Evolutionary conservation across 306 rosid genomes (phyloP), one percentile per base, ranked within the genome.

Genomic region (Vachellia pachyceras): DNA sequence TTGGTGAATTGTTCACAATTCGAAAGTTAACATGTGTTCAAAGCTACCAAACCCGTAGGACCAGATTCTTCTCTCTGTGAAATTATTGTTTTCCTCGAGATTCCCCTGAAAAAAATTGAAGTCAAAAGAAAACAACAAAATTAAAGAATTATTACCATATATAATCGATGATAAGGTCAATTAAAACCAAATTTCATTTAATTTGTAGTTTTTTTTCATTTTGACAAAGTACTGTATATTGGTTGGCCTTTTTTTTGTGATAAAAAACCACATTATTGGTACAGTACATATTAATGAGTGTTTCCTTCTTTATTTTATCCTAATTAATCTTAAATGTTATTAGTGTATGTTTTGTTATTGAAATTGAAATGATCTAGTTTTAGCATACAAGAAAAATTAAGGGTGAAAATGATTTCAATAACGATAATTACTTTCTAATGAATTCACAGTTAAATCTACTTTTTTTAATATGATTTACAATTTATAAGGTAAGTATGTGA

Each of bases 41-140:
- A 1, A 29, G 33, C 81, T 37, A 84, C 87, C 85, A 49, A 86
- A 80, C 86, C 54, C 71, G 57, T 33, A 35, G 82, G 80, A 79
- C 86, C 85, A 85, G 82, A 82, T 73, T 83, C 75, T 73, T 13
- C 50, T 13, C 50, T 13, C 50, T 46, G 70, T 74, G 69, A 77
- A 73, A 41, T 44, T 73, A 45, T 22, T 72, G 55, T 80, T 72
- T n/a, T 29, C 4, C 50, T 23, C 64, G 50, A 79, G 45, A 83
- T 79, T 66, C 68, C 54, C 23, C 72, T 23, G 20, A 49, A 4
- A 15, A 55, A 42, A 1, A n/a, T 10, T 6, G 5, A 18, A 0
- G 66, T 33, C 23, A 52, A 35, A 37, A 54, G 67, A 73, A 36
- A 44, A 57, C 49, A 35, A 33, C 29, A 20, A 73, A 33, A 72